phyloP scores from a whole-genome alignment of 2,329 filamentous ascomycete species.

The Endothia cerciana region DNA sequence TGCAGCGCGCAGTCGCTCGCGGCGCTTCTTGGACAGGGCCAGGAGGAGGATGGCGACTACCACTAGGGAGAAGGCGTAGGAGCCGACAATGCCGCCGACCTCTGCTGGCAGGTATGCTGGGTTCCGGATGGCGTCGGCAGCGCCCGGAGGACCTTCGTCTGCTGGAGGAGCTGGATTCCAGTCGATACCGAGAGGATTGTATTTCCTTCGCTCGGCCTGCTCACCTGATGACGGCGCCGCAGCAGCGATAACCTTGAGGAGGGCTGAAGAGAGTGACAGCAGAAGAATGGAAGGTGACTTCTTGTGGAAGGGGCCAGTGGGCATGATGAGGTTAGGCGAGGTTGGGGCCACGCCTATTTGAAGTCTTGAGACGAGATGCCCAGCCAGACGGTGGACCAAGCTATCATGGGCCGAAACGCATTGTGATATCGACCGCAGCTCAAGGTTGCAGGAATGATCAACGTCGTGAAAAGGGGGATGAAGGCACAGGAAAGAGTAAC shows the following conservation, averaged over 20 bases:
- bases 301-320: conserved; percentile 13
- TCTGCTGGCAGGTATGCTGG: conserved; percentile 74
- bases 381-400: conserved; percentile 24
- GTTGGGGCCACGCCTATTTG: conserved; percentile 25
- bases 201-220: conserved; percentile 32
- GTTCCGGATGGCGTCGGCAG: conserved; percentile 62
- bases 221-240: conserved; percentile 32
- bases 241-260: conserved; percentile 35
- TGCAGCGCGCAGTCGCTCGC: conserved; percentile 55
- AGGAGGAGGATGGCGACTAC: conserved; percentile 71
- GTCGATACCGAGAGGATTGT: conserved; percentile 52
- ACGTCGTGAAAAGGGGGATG: conserved; percentile 16
- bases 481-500: conserved; percentile 31
- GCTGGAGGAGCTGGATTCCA: conserved; percentile 61
- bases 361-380: conserved; percentile 15
- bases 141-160: conserved; percentile 63
- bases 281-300: conserved; percentile 12
- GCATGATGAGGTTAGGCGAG: conserved; percentile 27
- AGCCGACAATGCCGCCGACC: conserved; percentile 80
- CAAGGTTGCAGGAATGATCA: conserved; percentile 43
- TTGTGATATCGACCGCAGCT: conserved; percentile 47
- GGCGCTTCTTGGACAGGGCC: conserved; percentile 59
- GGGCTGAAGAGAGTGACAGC: conserved; percentile 28
- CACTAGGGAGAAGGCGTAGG: conserved; percentile 78
- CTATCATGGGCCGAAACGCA: conserved; percentile 54